Evolutionary conservation across 164 flowering plant genomes (phyloP), one percentile per base, ranked within the genome.

Genomic region (Saururus chinensis): DNA sequence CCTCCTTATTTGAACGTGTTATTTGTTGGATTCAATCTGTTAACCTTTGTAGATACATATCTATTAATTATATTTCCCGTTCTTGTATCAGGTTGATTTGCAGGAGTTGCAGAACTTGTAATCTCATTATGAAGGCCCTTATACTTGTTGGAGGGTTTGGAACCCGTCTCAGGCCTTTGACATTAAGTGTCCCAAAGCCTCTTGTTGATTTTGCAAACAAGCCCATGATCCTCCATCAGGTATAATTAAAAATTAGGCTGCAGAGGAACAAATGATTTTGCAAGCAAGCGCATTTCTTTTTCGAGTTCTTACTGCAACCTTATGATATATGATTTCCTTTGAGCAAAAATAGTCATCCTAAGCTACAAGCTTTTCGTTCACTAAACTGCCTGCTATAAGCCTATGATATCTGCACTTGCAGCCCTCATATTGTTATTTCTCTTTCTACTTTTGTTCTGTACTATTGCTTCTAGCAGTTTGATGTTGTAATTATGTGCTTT

Each of bases 141-240:
- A 90, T 93, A 81, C 97, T 93, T 55, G 99, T 90, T 75, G 99
- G 99, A 73, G 99, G 98, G 6, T 90, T 88, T 68, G 95, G 98
- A 53, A 93, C 96, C 17, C 79, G 98, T 69, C 73, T 93, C 87
- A 83, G 97, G 84, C 99, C 99, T n/a, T 72, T 93, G 84, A 90
- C 99, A 1, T 88, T 93, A 23, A 93, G 96, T 72, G 77, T 93
- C 66, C 99, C 99, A 19, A 93, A 93, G 79, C 99, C 99, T 7
- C 86, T 93, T 55, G 99, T 93, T 70, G 99, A 93, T 40, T 93
- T 93, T 76, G 99, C 92, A 63, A 93, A 93, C 79, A 93, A 93
- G 66, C 99, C 99, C 61, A 93, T 93, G 97, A 93, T 93, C 71
- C 77, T 93, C 69, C 96, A 93, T 73, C 99, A 90, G 99, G 99